Conservation (phyloP, 2,329 filamentous ascomycete genomes). For the Ophiostoma quercus region DNA sequence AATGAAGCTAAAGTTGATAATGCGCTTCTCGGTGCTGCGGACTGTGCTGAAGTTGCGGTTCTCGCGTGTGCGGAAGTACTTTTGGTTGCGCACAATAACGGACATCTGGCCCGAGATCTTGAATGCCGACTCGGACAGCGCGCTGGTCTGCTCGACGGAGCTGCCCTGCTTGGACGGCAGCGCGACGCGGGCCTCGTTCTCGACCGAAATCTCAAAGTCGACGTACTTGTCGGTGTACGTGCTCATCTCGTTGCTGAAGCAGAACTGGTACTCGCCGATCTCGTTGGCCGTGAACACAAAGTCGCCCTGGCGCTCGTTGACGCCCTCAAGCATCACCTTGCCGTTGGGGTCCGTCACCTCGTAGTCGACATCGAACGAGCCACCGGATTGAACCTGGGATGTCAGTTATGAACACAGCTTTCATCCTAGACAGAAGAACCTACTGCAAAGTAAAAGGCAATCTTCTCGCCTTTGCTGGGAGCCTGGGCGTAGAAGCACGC, state of each 20-base stretch:
- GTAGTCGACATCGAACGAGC: constrained; percentile 96
- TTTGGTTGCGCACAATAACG: constrained; percentile 93
- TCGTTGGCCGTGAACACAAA: constrained; percentile 94
- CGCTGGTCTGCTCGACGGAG: constrained; percentile 79
- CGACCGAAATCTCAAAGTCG: constrained; percentile 95
- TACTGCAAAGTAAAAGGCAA: constrained; percentile 98
- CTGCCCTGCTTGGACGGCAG: constrained; percentile 86
- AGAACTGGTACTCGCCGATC: constrained; percentile 87
- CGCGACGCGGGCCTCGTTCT: constrained; percentile 77
- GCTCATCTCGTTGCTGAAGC: constrained; percentile 98
- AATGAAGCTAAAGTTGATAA: constrained; percentile 95
- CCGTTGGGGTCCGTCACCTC: constrained; percentile 74
- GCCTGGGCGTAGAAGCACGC: constrained; percentile 89
- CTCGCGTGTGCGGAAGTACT: constrained; percentile 98
- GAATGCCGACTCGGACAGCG: constrained; percentile 88
- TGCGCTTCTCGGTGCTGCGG: constrained; percentile 87
- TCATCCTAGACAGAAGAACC: constrained; percentile 31
- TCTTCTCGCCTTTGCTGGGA: constrained; percentile 73
- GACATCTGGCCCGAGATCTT: constrained; percentile 90
- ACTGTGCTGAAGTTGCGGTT: constrained; percentile 99
- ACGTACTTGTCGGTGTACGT: constrained; percentile 97
- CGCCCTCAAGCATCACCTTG: constrained; percentile 75
- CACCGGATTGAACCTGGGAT: constrained; percentile 86
- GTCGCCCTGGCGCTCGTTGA: constrained; percentile 91
- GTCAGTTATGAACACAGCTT: neutral